These are phyloP conservation scores for Austroboletus novae-zelandiae DNA, from an alignment of 1,284 basidiomycete species.

Conservation along the genomic window DNA sequence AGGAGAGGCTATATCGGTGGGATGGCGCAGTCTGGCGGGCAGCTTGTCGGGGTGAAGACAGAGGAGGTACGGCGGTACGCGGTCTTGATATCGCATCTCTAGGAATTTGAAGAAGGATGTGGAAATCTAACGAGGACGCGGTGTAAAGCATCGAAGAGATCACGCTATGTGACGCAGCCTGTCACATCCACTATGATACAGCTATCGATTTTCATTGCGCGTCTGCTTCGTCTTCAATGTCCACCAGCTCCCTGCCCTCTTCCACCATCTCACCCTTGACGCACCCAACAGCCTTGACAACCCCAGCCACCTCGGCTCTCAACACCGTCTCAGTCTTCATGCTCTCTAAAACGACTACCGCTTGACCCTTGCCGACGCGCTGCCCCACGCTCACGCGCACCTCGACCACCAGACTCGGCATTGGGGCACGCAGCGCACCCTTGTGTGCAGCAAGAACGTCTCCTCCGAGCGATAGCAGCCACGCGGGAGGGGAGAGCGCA, in stretches of 20 bases:
- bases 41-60: slow-evolving; percentile 69
- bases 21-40: slow-evolving; percentile 7
- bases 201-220: no score
- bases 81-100: slow-evolving; percentile 58
- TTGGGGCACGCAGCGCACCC: slow-evolving; percentile 71
- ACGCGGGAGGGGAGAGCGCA: slow-evolving; percentile 59
- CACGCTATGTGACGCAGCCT: no score
- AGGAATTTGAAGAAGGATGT: slow-evolving; percentile 44
- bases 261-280: slow-evolving; percentile 85
- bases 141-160: slow-evolving; percentile 2
- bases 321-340: slow-evolving; percentile 96
- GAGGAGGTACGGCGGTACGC: slow-evolving; percentile 71
- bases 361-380: slow-evolving; percentile 76
- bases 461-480: slow-evolving; percentile 61
- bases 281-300: slow-evolving; percentile 72
- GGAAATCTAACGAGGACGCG: slow-evolving; percentile 40
- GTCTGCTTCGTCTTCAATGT: slow-evolving; percentile 45
- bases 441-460: slow-evolving; percentile 51
- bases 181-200: no score
- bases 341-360: slow-evolving; percentile 83
- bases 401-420: slow-evolving; percentile 88
- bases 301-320: slow-evolving; percentile 64
- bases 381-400: slow-evolving; percentile 77
- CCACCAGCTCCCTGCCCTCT: slow-evolving; percentile 79
- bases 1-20: not conserved